phyloP scores from a whole-genome alignment of 2,329 filamentous ascomycete genomes.

The Fusarium xyrophilum region DNA sequence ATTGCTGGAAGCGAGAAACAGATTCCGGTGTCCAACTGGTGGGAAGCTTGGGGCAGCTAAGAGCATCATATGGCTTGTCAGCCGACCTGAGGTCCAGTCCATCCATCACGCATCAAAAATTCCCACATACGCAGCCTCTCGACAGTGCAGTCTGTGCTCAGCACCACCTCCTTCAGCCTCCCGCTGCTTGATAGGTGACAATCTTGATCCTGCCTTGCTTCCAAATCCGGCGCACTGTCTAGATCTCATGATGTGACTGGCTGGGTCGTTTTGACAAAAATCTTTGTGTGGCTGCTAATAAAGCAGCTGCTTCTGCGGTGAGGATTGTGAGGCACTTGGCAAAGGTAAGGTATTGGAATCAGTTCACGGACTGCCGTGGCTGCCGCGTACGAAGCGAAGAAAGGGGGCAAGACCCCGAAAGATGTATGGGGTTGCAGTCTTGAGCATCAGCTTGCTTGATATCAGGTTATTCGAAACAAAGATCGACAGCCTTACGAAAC shows the following conservation, averaged over 20 bases:
- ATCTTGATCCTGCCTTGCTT: conserved; percentile 11
- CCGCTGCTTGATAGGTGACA: conserved; percentile 15
- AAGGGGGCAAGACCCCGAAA: conserved; percentile 13
- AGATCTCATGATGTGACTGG: conserved; percentile 23
- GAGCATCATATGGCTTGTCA: conserved; percentile 41
- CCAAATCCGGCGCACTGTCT: conserved; percentile 29
- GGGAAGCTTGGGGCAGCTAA: conserved; percentile 11
- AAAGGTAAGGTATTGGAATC: conserved; percentile 14
- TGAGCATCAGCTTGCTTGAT: conserved; percentile 4
- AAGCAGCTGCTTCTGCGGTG: conserved; percentile 6
- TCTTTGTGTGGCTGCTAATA: conserved; percentile 28
- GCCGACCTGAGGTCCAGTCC: conserved; percentile 34
- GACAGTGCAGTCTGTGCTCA: conserved; percentile 20
- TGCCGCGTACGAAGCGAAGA: not conserved
- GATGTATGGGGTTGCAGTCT: conserved; percentile 9
- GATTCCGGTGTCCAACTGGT: conserved; percentile 6
- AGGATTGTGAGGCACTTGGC: conserved; percentile 29
- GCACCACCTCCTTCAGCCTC: conserved; percentile 26
- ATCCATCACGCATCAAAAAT: conserved; percentile 23
- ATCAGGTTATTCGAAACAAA: conserved; percentile 15
- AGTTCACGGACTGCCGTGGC: not conserved
- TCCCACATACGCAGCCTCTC: conserved; percentile 17
- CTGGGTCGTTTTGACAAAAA: not conserved
- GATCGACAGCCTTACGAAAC: conserved; percentile 6
- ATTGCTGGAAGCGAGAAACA: conserved; percentile 21